A percentile compares a stretch with the other conserved stretches of the same genome.
phyloP scores from a whole-genome alignment of 2,329 filamentous ascomycete genomes.

The Cytospora paraplurivora region DNA sequence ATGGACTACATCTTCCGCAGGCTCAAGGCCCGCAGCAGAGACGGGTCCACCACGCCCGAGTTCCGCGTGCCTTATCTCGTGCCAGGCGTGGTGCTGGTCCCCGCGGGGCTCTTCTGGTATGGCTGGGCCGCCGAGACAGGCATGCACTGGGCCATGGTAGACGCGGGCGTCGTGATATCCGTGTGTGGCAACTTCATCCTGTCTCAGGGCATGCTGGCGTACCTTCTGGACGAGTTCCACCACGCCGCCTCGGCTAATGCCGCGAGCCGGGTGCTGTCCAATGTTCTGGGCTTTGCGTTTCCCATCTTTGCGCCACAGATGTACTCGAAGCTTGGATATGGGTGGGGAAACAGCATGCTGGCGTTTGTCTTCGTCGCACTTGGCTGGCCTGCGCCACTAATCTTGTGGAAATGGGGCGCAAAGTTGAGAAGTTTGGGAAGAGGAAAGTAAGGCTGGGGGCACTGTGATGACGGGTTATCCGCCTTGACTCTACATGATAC shows the following conservation, averaged over 20 bases:
- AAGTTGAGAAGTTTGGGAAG: slow-evolving; percentile 18
- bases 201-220: slow-evolving; percentile 57
- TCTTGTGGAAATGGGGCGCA: slow-evolving; percentile 29
- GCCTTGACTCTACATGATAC: too few species aligned
- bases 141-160: slow-evolving; percentile 56
- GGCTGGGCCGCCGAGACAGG: slow-evolving; percentile 47
- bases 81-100: slow-evolving; percentile 44
- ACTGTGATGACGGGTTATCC: too few species aligned
- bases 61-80: slow-evolving; percentile 31
- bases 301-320: slow-evolving; percentile 55
- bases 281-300: slow-evolving; percentile 56
- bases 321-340: slow-evolving; percentile 43
- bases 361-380: slow-evolving; percentile 49
- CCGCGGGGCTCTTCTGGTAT: slow-evolving; percentile 53
- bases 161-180: slow-evolving; percentile 57
- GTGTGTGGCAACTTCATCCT: slow-evolving; percentile 54
- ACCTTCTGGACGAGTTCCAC: slow-evolving; percentile 54
- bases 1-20: slow-evolving; percentile 32
- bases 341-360: slow-evolving; percentile 45
- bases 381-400: slow-evolving; percentile 43
- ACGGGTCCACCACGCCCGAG: slow-evolving; percentile 27
- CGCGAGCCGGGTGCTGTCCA: slow-evolving; percentile 55
- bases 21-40: slow-evolving; percentile 30
- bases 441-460: not conserved
- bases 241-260: slow-evolving; percentile 46